Evolutionary conservation across 2,329 filamentous ascomycete species (phyloP).

Genomic region (Lachnellula arida): DNA sequence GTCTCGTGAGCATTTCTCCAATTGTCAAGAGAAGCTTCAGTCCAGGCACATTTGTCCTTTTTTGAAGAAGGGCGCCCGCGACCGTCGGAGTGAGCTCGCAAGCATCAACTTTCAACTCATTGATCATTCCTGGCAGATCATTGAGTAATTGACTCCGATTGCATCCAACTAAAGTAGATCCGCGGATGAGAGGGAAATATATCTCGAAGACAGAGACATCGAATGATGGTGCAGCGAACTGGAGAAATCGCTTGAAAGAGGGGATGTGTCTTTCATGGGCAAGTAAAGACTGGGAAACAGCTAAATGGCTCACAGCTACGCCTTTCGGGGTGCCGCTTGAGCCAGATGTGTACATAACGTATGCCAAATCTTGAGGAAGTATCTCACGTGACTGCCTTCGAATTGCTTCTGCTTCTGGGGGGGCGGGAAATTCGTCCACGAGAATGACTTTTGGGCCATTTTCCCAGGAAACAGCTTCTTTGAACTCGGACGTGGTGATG

Average conservation of each 20-base stretch:
- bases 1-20: conserved; percentile 82
- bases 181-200: conserved; percentile 78
- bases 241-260: conserved; percentile 71
- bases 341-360: conserved; percentile 91
- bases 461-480: conserved; percentile 35
- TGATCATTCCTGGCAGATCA: conserved; percentile 66
- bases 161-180: conserved; percentile 67
- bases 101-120: conserved; percentile 65
- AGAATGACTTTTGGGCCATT: conserved; percentile 35
- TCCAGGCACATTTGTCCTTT: conserved; percentile 60
- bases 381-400: conserved; percentile 10
- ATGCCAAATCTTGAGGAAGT: conserved; percentile 51
- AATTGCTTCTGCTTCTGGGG: background rate
- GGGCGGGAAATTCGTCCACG: conserved; percentile 34
- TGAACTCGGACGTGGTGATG: conserved; percentile 54
- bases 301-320: conserved; percentile 73
- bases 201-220: conserved; percentile 95
- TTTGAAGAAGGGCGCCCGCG: conserved; percentile 68
- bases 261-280: conserved; percentile 79
- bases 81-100: conserved; percentile 89
- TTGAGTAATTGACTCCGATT: conserved; percentile 66
- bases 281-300: conserved; percentile 75
- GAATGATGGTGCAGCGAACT: conserved; percentile 89
- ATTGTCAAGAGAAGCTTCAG: conserved; percentile 76
- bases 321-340: conserved; percentile 88